phyloP scores from a whole-genome alignment of 306 rosid species.

The Lathyrus oleraceus region DNA sequence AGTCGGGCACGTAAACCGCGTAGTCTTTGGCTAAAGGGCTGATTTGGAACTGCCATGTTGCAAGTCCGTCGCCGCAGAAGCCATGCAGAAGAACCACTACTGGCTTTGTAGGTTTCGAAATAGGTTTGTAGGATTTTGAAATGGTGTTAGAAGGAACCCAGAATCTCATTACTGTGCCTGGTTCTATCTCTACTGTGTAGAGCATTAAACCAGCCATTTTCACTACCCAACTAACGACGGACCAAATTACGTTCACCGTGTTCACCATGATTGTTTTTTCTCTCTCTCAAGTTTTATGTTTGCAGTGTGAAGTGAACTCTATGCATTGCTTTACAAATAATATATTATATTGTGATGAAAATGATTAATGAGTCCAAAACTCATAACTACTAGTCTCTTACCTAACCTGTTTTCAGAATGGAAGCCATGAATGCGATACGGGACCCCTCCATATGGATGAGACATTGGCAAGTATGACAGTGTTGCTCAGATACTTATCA shows the following conservation, averaged over 20 bases:
- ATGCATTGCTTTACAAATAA: neutral
- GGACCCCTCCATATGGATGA: no score
- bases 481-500: no score
- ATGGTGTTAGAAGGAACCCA: slow-evolving; percentile 63
- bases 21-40: slow-evolving; percentile 51
- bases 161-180: slow-evolving; percentile 64
- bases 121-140: slow-evolving; percentile 29
- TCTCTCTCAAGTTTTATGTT: neutral
- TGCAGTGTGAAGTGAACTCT: neutral
- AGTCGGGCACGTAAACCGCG: slow-evolving; percentile 76
- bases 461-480: no score
- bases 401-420: no score
- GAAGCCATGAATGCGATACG: no score
- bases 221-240: slow-evolving; percentile 48
- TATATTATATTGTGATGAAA: no score
- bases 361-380: no score
- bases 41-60: slow-evolving; percentile 75
- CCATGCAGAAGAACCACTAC: slow-evolving; percentile 73
- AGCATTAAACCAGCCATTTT: slow-evolving; percentile 60
- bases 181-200: slow-evolving; percentile 56
- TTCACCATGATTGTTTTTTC: slow-evolving; percentile 51
- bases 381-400: no score
- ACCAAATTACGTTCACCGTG: slow-evolving; percentile 44
- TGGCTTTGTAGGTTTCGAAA: slow-evolving; percentile 48
- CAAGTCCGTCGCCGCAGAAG: slow-evolving; percentile 71